phyloP scores from a whole-genome alignment of 1,139 yeast species.

The Candida sp. region DNA sequence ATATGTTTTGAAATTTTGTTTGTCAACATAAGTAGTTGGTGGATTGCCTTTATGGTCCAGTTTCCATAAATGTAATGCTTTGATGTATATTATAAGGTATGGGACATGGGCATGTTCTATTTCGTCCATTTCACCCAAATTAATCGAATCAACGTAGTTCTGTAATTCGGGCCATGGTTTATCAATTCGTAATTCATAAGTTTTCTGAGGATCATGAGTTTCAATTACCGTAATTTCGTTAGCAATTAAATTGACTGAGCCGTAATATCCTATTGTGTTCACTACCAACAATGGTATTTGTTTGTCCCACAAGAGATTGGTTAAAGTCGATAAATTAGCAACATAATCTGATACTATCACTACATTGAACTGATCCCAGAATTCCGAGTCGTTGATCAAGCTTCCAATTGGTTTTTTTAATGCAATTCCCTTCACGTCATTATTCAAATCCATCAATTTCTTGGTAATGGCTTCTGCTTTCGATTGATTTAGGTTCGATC shows the following conservation, averaged over 20 bases:
- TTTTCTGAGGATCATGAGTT: slow-evolving; percentile 64
- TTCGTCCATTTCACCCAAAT: slow-evolving; percentile 43
- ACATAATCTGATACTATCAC: slow-evolving; percentile 46
- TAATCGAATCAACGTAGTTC: slow-evolving; percentile 47
- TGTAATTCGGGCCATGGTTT: slow-evolving; percentile 75
- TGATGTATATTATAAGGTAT: slow-evolving; percentile 61
- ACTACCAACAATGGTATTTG: slow-evolving; percentile 54
- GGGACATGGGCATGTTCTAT: slow-evolving; percentile 71
- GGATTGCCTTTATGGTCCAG: slow-evolving; percentile 21
- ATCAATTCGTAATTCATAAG: slow-evolving; percentile 69
- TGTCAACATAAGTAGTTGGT: slow-evolving; percentile 47
- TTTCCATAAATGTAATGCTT: slow-evolving; percentile 49
- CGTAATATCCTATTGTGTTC: slow-evolving; percentile 63
- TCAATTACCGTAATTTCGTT: slow-evolving; percentile 64
- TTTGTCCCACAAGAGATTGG: slow-evolving; percentile 36
- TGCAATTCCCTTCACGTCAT: slow-evolving; percentile 47
- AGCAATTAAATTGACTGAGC: slow-evolving; percentile 51
- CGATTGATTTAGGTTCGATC: slow-evolving; percentile 40
- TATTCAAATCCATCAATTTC: slow-evolving; percentile 55
- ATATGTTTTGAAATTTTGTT: slow-evolving; percentile 42
- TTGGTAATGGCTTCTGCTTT: slow-evolving; percentile 36
- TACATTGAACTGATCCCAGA: slow-evolving; percentile 52
- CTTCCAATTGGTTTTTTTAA: slow-evolving; percentile 19
- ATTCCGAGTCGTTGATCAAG: slow-evolving; percentile 16
- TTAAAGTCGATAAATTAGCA: slow-evolving; percentile 14